Evolutionary conservation across 2,329 filamentous ascomycete species (phyloP), one percentile per base, ranked within the genome.

Genomic region (Aspergillus amoenus): DNA sequence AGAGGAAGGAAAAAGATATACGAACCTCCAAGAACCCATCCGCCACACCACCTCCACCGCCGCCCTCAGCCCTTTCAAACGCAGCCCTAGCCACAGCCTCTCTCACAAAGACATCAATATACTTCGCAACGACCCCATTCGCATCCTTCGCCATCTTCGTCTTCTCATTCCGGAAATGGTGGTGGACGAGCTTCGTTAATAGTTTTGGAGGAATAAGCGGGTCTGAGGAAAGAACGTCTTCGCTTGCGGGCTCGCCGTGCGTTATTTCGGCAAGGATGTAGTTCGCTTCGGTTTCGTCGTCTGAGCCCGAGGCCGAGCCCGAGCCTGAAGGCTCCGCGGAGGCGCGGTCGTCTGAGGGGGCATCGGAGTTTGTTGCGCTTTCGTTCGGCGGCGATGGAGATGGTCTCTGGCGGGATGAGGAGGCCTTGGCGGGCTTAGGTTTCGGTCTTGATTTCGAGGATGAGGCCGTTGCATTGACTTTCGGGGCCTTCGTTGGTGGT

Each of bases 41-140:
- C 9, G 58, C 67, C 48, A 67, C 81, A 32, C 79, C 61, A 50
- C 66, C 68, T 18, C 67, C 67, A 39, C 60, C 67, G 11, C 59
- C 58, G 30, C 73, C 72, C 73, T 80, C 75, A 41, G 72, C 79
- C 69, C 88, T 87, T 78, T 91, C 89, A 57, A 86, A 85, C 9
- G 87, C 84, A 40, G 90, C 87, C 68, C 93, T 78, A 15, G 91
- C 91, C 70, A 97, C 86, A 1, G 91, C 91, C 77, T 97, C 93
- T 60, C 89, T 83, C 52, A 96, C 89, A 76, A 97, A 97, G 0
- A 93, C 85, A 73, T 97, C 91, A 74, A 97, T 83, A 71, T 97
- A 97, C 76, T 88, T 91, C 13, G 86, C 88, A 57, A 93, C 83
- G 1, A 92, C 84, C 6, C 79, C 82, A 70, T 93, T 90, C 4